phyloP scores from a whole-genome alignment of 179 eudicot species.

The Silene vulgaris region DNA sequence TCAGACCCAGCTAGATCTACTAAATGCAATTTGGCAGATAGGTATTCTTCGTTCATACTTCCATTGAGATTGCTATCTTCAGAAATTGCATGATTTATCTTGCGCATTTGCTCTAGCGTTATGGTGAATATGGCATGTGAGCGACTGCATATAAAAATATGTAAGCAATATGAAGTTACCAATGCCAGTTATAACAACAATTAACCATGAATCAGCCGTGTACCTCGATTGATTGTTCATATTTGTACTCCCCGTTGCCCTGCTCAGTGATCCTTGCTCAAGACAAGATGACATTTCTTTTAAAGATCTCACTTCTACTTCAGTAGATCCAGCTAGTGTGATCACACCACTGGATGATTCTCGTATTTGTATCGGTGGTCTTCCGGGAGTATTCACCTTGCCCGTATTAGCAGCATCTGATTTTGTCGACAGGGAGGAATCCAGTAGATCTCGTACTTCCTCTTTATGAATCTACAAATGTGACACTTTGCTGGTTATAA shows the following conservation, averaged over 20 bases:
- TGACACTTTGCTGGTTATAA: constrained; percentile 17
- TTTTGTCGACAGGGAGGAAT: constrained; percentile 50
- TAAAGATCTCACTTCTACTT: constrained; percentile 66
- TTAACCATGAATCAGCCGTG: background rate
- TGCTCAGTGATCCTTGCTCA: constrained; percentile 90
- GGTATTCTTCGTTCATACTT: constrained; percentile 75
- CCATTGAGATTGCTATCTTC: constrained; percentile 49
- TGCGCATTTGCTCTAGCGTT: constrained; percentile 94
- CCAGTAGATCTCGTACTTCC: constrained; percentile 92
- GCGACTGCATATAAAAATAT: constrained; percentile 52
- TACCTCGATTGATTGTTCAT: constrained; percentile 99
- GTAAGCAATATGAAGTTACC: constrained; percentile 12
- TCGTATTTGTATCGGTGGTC: constrained; percentile 93
- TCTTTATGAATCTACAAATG: constrained; percentile 88
- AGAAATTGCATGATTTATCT: constrained; percentile 42
- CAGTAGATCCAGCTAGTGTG: constrained; percentile 95
- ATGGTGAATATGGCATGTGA: constrained; percentile 99
- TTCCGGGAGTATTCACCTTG: constrained; percentile 68
- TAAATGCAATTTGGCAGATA: constrained; percentile 96
- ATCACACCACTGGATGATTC: constrained; percentile 94
- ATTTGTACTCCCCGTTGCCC: constrained; percentile 99
- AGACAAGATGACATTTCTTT: constrained; percentile 95
- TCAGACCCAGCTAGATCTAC: constrained; percentile 99
- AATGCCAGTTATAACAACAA: background rate
- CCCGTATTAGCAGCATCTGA: constrained; percentile 61